A percentile compares a stretch with the other conserved stretches of the same genome.
phyloP scores from a whole-genome alignment of 2,329 filamentous ascomycete species.

The Cladosporium halotolerans region DNA sequence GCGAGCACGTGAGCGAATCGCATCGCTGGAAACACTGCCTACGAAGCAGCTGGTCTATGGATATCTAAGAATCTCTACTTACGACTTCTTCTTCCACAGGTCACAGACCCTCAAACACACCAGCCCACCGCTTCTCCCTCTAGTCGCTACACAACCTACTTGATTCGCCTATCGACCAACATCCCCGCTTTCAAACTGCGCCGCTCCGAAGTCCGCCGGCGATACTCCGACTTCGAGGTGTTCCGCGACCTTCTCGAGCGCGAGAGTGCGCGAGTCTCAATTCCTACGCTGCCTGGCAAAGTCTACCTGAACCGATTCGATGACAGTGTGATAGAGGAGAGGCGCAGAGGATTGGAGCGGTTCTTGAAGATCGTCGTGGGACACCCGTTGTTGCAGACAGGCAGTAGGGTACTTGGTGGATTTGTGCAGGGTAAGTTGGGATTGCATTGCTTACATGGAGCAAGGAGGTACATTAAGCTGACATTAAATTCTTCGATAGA shows the following conservation, averaged over 20 bases:
- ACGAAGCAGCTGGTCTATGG: neutral
- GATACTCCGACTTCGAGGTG: conserved; percentile 97
- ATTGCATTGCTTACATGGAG: no score
- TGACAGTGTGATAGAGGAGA: conserved; percentile 67
- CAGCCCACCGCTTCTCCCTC: conserved; percentile 60
- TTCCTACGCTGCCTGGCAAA: conserved; percentile 91
- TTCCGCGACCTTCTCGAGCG: conserved; percentile 97
- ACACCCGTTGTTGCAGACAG: conserved; percentile 92
- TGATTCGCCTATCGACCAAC: conserved; percentile 95
- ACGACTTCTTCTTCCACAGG: conserved; percentile 45
- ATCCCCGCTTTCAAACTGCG: conserved; percentile 98
- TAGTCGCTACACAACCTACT: conserved; percentile 89
- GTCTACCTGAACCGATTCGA: conserved; percentile 98
- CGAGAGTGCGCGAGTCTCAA: conserved; percentile 88
- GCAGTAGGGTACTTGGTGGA: conserved; percentile 89
- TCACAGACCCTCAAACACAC: conserved; percentile 87
- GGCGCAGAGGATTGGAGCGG: neutral
- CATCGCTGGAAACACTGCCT: neutral
- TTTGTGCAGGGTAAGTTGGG: conserved; percentile 79
- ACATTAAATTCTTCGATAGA: conserved; percentile 42
- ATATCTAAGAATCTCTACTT: neutral
- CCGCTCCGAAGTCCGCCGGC: conserved; percentile 72
- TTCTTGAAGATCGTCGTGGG: conserved; percentile 51
- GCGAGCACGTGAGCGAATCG: neutral
- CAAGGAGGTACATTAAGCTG: no score